Percentiles rank a stretch among this genome's conserved stretches.
These are phyloP conservation scores for Candida xiaguanensis DNA, from an alignment of 805 yeast genomes.

Conservation along the genomic window DNA sequence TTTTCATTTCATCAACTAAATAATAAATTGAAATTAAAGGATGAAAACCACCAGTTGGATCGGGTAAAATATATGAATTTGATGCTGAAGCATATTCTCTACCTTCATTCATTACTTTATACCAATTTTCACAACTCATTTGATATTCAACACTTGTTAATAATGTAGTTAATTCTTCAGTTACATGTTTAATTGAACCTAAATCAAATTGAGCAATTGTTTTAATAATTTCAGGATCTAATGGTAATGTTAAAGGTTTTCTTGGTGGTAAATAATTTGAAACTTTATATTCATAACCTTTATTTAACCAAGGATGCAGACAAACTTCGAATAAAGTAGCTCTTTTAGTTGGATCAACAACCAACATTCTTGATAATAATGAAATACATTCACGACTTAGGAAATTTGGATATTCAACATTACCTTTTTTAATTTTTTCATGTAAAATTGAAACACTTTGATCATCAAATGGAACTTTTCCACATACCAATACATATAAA, in stretches of 20 bases:
- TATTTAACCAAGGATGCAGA: constrained; percentile 91
- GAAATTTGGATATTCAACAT: constrained; percentile 85
- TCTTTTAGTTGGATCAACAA: constrained; percentile 81
- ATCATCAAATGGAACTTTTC: constrained; percentile 97
- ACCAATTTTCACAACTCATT: constrained; percentile 62
- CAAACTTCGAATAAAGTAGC: constrained; percentile 76
- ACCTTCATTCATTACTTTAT: constrained; percentile 35
- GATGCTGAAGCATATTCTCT: constrained; percentile 33
- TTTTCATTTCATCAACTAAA: constrained; percentile 79
- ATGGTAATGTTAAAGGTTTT: constrained; percentile 66
- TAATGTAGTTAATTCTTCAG: constrained; percentile 52
- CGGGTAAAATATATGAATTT: constrained; percentile 41
- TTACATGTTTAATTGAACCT: constrained; percentile 60
- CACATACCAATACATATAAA: constrained; percentile 90
- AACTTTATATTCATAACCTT: constrained; percentile 75
- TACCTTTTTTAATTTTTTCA: constrained; percentile 88
- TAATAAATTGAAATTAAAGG: constrained; percentile 86
- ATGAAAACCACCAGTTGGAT: constrained; percentile 85
- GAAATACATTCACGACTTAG: constrained; percentile 78
- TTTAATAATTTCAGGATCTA: constrained; percentile 61
- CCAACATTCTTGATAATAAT: constrained; percentile 81
- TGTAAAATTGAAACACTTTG: constrained; percentile 88
- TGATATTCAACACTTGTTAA: constrained; percentile 65
- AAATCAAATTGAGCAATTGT: constrained; percentile 79
- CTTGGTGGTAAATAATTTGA: constrained; percentile 74